Base-by-base conservation (phyloP, 352 stramenopile species). In the Pythium periplocum region DNA sequence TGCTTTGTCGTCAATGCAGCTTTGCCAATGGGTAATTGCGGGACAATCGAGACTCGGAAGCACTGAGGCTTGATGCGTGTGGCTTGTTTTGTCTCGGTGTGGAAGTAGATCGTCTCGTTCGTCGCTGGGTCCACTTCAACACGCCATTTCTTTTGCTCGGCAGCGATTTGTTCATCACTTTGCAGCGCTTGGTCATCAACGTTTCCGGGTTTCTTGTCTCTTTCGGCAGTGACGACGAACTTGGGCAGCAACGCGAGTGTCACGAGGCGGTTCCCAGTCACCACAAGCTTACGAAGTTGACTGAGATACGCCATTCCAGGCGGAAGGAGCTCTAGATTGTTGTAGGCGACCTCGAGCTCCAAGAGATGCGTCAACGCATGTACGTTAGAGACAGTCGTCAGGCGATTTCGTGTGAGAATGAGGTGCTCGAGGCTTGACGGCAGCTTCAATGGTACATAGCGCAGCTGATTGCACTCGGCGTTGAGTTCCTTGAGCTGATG, bases 191-290 rank as follows among this genome's bases (percentile, higher is more conserved):
- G 51, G 35, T 54, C 33, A 7, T 55, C 38, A 10, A 11, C 3
- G 5, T 11, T 12, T 12, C 35, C 32, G 36, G 41, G 44, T 10
- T 57, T 44, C 1, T 63, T 48, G 44, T 53, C 43, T 11, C 40
- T 41, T n/a, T 45, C 30, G 2, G 7, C 51, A 35, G n/a, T 36
- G 30, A 36, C 17, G 7, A 65, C 43, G 6, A 73, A 47, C 12
- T 69, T 59, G 2, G 73, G 77, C n/a, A 75, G 58, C 12, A 83
- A 58, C 11, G 73, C 81, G 33, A 89, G 66, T 34, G 71, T 82
- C 17, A 89, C 64, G n/a, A 92, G 69, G 1, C 75, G 71, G 56
- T 90, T 92, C 6, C 75, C 64, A 37, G 54, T 68, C 31, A 86
- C 12, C 1, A 39, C 57, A 2, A 92, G 63, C 35, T 55, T 72